Conservation (phyloP, 2,329 filamentous ascomycete species). For the Hymenoscyphus fructigenus region DNA sequence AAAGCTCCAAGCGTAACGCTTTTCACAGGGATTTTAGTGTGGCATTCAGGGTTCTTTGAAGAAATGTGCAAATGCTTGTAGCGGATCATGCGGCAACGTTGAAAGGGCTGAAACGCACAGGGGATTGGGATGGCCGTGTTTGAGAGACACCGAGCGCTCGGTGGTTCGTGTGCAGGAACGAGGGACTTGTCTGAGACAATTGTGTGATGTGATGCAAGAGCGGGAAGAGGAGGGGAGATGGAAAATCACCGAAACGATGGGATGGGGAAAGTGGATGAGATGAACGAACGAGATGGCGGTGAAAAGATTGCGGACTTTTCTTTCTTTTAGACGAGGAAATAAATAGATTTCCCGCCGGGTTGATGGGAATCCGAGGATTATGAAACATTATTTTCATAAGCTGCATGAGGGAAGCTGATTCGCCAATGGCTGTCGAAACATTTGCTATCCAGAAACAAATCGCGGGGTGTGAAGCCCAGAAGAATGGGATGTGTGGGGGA, state of each 20-base stretch:
- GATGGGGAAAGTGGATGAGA: not conserved
- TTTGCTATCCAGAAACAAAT: not conserved
- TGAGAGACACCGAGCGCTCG: not conserved
- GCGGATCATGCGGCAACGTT: constrained; percentile 10
- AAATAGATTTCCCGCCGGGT: not conserved
- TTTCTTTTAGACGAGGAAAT: not conserved
- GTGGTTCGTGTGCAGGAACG: constrained; percentile 4
- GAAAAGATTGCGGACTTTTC: not conserved
- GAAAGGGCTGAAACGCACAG: constrained; percentile 1
- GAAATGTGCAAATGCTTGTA: constrained; percentile 5
- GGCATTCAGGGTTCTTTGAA: not conserved
- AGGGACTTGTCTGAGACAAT: not conserved
- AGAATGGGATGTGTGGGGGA: not conserved
- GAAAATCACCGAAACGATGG: constrained; percentile 1
- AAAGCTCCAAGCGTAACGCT: constrained; percentile 3
- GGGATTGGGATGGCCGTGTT: not conserved
- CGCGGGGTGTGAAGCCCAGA: not conserved
- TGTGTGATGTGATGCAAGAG: not conserved
- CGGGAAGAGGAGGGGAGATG: not conserved
- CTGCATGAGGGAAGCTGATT: constrained; percentile 1
- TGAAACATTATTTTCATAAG: not conserved
- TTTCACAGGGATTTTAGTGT: not conserved
- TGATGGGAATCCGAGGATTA: not conserved
- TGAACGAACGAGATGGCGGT: not conserved
- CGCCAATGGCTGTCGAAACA: not conserved